Percentiles rank a stretch among this genome's conserved stretches.
Conservation (phyloP, 2,329 filamentous ascomycete species). For the Ophiostoma perfectum region DNA sequence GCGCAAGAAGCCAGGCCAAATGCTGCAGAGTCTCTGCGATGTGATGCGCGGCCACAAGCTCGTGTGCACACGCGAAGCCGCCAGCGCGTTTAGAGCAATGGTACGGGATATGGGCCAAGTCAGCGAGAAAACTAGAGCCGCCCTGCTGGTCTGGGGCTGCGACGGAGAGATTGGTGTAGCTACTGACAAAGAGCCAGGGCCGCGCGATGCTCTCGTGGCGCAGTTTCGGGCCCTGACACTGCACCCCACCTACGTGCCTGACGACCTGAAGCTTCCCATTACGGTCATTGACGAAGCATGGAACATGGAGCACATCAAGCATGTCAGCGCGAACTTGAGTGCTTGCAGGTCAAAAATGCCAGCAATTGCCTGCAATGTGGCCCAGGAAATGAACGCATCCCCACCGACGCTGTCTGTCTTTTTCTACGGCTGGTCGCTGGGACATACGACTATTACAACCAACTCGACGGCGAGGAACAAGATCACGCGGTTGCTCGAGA, state of each 20-base stretch:
- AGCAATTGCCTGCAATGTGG: constrained; percentile 39
- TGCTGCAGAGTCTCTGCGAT: constrained; percentile 54
- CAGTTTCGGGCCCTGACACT: constrained; percentile 36
- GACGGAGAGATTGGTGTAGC: background rate
- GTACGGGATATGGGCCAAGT: constrained; percentile 58
- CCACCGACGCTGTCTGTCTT: constrained; percentile 62
- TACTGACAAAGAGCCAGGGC: constrained; percentile 25
- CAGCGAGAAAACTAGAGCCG: constrained; percentile 54
- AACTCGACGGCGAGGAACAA: constrained; percentile 63
- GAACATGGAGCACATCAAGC: constrained; percentile 34
- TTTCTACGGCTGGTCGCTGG: constrained; percentile 61
- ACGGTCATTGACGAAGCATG: constrained; percentile 46
- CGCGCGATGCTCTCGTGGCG: constrained; percentile 20
- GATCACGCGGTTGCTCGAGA: constrained; percentile 37
- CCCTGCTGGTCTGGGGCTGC: constrained; percentile 40
- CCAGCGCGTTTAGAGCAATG: constrained; percentile 61
- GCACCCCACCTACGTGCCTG: constrained; percentile 34
- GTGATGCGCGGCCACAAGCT: constrained; percentile 52
- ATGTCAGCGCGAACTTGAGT: constrained; percentile 20
- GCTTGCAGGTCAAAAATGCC: constrained; percentile 32
- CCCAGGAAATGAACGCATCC: constrained; percentile 32
- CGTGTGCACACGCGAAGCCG: constrained; percentile 62
- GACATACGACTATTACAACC: constrained; percentile 62
- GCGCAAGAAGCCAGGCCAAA: constrained; percentile 52
- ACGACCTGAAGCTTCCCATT: constrained; percentile 51